phyloP scores from a whole-genome alignment of 208 protist species.

The Leishmania turanica region DNA sequence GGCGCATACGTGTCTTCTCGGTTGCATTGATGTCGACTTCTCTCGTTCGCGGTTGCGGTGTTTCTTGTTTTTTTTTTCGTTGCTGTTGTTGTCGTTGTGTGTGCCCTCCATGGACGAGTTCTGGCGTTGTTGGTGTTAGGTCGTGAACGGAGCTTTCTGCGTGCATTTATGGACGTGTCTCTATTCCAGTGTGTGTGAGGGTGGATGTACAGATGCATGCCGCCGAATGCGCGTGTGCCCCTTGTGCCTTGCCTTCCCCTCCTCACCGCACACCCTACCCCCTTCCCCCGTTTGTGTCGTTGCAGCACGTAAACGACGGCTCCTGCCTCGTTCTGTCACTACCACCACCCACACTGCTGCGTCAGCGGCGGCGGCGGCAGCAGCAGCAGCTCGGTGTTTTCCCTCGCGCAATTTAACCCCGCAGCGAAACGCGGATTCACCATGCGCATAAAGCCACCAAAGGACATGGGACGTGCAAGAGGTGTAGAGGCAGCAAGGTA shows the following conservation, averaged over 20 bases:
- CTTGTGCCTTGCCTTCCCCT: neutral
- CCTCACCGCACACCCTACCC: neutral
- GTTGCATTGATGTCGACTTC: neutral
- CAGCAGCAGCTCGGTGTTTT: neutral
- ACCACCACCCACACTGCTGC: neutral
- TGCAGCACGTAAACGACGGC: neutral
- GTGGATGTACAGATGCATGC: neutral
- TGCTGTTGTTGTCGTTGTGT: too few species aligned
- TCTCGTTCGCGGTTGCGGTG: neutral
- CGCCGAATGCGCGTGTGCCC: neutral
- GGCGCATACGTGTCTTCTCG: neutral
- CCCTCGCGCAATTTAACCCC: neutral
- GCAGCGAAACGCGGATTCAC: neutral
- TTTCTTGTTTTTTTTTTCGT: too few species aligned
- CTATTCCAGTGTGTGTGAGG: neutral
- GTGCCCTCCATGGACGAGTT: neutral
- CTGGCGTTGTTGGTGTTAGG: neutral
- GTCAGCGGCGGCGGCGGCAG: too few species aligned
- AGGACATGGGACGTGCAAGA: too few species aligned
- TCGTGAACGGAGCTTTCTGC: neutral
- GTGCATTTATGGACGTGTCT: neutral
- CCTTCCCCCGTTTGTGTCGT: neutral
- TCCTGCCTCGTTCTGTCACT: neutral
- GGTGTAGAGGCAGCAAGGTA: too few species aligned
- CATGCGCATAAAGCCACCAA: neutral